Conservation (phyloP, 2,329 filamentous ascomycete genomes). For the Paraphoma sp. region DNA sequence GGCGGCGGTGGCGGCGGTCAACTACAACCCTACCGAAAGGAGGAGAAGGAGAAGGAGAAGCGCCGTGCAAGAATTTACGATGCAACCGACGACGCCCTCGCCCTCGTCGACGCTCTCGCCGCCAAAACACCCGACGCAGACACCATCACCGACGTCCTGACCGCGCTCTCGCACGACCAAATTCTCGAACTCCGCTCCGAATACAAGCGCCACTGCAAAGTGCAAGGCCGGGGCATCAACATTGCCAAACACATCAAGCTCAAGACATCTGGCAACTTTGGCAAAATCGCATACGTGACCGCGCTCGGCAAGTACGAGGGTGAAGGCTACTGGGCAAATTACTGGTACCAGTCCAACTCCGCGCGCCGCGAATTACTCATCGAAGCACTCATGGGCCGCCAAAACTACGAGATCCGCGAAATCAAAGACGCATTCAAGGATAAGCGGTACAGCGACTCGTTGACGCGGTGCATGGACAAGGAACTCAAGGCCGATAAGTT, state of each 20-base stretch:
- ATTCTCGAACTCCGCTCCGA: conserved; percentile 84
- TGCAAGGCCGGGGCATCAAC: conserved; percentile 81
- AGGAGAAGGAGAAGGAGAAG: conserved; percentile 40
- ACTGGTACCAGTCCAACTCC: conserved; percentile 91
- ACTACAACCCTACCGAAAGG: no score
- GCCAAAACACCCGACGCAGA: conserved; percentile 68
- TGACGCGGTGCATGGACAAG: conserved; percentile 85
- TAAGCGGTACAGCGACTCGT: conserved; percentile 85
- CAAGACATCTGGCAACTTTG: conserved; percentile 78
- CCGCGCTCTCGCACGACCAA: conserved; percentile 83
- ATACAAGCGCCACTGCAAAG: conserved; percentile 90
- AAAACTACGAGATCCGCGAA: conserved; percentile 81
- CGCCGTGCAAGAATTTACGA: conserved; percentile 82
- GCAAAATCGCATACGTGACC: conserved; percentile 90
- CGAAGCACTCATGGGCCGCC: conserved; percentile 88
- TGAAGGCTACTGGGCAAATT: conserved; percentile 98
- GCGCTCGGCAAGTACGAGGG: conserved; percentile 90
- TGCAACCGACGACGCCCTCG: conserved; percentile 76
- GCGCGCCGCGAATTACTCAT: conserved; percentile 88
- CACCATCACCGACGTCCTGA: conserved; percentile 81
- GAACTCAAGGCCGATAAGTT: conserved; percentile 98
- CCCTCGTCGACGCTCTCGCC: conserved; percentile 77
- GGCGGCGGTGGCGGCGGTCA: no score
- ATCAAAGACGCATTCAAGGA: conserved; percentile 92
- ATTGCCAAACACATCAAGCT: conserved; percentile 85